These are phyloP conservation scores for Pseudonitzschia multistriata DNA, from an alignment of 108 stramenopile genomes.

Conservation along the genomic window DNA sequence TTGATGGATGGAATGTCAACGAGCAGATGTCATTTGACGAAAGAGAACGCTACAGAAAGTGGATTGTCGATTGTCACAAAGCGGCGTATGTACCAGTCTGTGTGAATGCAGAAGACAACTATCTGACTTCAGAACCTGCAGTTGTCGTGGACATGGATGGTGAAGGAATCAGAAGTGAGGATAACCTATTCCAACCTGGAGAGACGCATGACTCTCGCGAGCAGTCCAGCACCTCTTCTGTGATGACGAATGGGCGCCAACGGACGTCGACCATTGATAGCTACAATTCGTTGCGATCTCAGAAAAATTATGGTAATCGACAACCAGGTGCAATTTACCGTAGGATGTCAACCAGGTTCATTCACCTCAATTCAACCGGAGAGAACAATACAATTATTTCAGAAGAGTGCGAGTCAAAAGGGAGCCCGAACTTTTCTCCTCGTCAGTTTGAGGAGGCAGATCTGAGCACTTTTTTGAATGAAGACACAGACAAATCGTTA, in stretches of 20 bases:
- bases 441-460: neutral
- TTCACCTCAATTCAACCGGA: neutral
- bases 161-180: too few species aligned
- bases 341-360: neutral
- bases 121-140: slow-evolving; percentile 69
- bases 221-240: slow-evolving; percentile 4
- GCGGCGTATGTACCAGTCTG: slow-evolving; percentile 86
- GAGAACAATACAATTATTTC: neutral
- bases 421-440: neutral
- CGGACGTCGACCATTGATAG: slow-evolving; percentile 16
- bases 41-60: slow-evolving; percentile 72
- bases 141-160: slow-evolving; percentile 1
- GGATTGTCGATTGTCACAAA: slow-evolving; percentile 85
- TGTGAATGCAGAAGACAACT: slow-evolving; percentile 56
- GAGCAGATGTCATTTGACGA: slow-evolving; percentile 47
- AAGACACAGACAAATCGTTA: neutral
- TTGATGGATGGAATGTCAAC: slow-evolving; percentile 75
- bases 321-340: slow-evolving; percentile 17
- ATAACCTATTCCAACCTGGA: neutral
- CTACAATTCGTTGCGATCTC: neutral
- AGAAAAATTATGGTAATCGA: neutral
- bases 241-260: neutral
- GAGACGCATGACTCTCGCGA: slow-evolving; percentile 13
- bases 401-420: neutral
- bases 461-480: neutral